Conservation (phyloP, 495 filamentous ascomycete species). For the Elasticomyces elasticus region DNA sequence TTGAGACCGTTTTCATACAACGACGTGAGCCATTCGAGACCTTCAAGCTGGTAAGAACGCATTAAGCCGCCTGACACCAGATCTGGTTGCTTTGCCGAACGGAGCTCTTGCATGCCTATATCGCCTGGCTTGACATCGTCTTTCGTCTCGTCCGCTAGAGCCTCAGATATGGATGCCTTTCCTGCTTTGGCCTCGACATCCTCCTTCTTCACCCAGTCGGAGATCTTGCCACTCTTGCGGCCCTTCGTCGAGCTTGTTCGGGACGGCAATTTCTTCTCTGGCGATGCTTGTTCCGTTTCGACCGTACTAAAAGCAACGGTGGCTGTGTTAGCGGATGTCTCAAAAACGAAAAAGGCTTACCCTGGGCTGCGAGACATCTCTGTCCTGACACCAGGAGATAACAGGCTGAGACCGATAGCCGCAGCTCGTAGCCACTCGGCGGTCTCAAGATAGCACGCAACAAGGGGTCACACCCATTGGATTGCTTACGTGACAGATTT, state of each 20-base stretch:
- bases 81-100: constrained; percentile 74
- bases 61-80: constrained; percentile 80
- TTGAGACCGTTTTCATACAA: constrained; percentile 89
- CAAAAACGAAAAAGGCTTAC: no score
- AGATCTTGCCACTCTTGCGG: constrained; percentile 39
- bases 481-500: constrained; percentile 9
- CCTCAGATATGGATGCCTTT: constrained; percentile 43
- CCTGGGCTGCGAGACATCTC: no score
- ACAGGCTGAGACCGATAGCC: no score
- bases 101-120: constrained; percentile 66
- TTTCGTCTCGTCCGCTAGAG: constrained; percentile 45
- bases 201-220: constrained; percentile 49
- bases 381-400: no score
- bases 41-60: constrained; percentile 90
- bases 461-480: no score
- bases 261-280: constrained; percentile 13
- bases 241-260: constrained; percentile 24
- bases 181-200: constrained; percentile 44
- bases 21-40: constrained; percentile 79
- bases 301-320: no score
- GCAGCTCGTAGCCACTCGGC: no score
- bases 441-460: no score
- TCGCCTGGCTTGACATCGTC: constrained; percentile 49
- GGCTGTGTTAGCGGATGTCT: no score
- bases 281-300: constrained; percentile 3